Evolutionary conservation across 176 grass and related monocot species (phyloP).

Genomic region (Zoysia japonica): DNA sequence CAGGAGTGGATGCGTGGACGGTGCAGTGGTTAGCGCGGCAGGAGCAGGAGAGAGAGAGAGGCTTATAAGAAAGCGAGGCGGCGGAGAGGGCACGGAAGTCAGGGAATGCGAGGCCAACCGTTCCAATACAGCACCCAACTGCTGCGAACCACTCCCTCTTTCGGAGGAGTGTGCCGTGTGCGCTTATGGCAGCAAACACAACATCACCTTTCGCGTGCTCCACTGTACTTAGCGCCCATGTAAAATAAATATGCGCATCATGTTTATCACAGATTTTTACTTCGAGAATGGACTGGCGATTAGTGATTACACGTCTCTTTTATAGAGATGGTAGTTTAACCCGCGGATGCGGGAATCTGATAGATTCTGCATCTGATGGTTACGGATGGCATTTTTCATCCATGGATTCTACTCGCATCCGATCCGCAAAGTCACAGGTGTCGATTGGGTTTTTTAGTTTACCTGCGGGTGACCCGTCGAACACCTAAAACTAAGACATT

Average conservation of each 20-base stretch:
- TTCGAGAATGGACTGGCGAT: no score
- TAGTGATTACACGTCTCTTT: no score
- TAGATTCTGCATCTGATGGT: no score
- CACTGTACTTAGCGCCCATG: neutral
- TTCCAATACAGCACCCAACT: conserved; percentile 72
- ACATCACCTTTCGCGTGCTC: neutral
- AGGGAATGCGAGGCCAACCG: conserved; percentile 43
- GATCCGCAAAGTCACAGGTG: no score
- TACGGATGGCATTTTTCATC: no score
- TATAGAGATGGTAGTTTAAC: no score
- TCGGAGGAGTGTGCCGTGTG: conserved; percentile 3
- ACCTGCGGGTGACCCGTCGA: no score
- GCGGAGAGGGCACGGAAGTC: neutral
- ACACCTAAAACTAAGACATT: no score
- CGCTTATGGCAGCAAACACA: conserved; percentile 32
- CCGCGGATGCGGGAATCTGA: no score
- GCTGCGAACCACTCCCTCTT: conserved; percentile 73
- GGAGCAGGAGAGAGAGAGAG: conserved; percentile 20
- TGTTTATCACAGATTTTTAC: neutral
- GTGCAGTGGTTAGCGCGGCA: conserved; percentile 22
- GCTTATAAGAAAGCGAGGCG: conserved; percentile 18
- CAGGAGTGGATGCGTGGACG: neutral
- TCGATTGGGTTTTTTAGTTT: no score
- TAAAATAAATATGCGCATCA: neutral
- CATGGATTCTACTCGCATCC: no score